Evolutionary conservation across 257 asterid genomes (phyloP).

Genomic region (Solanum virginianum): DNA sequence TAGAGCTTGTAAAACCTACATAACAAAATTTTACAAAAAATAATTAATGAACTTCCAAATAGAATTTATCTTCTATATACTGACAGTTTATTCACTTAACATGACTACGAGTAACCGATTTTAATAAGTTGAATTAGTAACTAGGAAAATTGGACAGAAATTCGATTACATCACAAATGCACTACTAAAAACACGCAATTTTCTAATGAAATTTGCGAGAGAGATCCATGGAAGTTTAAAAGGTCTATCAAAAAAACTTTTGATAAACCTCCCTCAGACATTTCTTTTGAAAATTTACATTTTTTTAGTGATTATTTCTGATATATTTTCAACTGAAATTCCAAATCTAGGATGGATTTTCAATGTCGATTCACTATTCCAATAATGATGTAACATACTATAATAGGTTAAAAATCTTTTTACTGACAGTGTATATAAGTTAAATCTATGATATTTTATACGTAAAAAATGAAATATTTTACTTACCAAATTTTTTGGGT

Average conservation of each 20-base stretch:
- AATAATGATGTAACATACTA: neutral
- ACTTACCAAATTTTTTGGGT: neutral
- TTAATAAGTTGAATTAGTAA: neutral
- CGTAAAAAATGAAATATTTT: neutral
- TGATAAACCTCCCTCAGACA: neutral
- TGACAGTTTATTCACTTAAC: neutral
- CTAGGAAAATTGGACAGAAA: neutral
- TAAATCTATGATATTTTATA: neutral
- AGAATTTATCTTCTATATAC: neutral
- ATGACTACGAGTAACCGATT: neutral
- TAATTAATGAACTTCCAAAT: neutral
- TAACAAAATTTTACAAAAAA: neutral
- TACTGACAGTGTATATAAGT: neutral
- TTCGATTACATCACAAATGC: neutral
- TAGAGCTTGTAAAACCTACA: conserved; percentile 14
- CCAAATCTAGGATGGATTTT: neutral
- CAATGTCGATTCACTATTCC: no score
- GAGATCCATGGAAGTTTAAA: neutral
- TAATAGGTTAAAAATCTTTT: neutral
- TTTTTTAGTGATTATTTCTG: neutral
- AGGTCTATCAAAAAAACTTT: neutral
- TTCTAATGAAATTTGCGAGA: neutral
- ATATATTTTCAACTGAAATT: neutral
- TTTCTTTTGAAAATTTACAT: neutral
- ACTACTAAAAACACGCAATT: neutral